These are phyloP conservation scores for Rosa persica DNA, from an alignment of 306 rosid species.

Conservation along the genomic window DNA sequence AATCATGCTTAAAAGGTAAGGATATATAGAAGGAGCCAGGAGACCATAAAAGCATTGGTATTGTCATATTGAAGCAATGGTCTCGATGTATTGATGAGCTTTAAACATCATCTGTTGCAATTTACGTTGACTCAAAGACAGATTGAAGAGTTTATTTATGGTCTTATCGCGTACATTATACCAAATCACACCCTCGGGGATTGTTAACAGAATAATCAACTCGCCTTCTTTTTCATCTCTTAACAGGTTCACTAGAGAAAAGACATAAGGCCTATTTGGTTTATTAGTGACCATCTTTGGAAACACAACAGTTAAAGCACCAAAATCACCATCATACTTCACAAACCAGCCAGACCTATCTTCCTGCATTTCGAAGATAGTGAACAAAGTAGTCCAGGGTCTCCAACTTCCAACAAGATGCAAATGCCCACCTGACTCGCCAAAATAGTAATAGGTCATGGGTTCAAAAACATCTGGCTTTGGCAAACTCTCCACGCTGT, in stretches of 20 bases:
- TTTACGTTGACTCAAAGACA: neutral
- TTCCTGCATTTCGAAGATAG: constrained; percentile 15
- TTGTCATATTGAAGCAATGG: constrained; percentile 28
- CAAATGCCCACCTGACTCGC: constrained; percentile 10
- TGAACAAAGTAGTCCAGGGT: neutral
- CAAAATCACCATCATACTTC: constrained; percentile 17
- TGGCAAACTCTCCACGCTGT: constrained; percentile 20
- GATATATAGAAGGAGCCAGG: neutral
- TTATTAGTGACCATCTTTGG: constrained; percentile 8
- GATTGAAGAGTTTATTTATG: neutral
- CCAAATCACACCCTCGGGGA: constrained; percentile 26
- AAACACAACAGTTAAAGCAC: neutral
- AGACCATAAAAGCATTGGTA: neutral
- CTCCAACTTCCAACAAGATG: constrained; percentile 2
- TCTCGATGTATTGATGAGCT: constrained; percentile 28
- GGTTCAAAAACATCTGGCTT: neutral
- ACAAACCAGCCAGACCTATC: constrained; percentile 26
- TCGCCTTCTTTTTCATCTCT: constrained; percentile 26
- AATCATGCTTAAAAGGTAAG: no score
- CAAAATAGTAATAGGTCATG: constrained; percentile 7
- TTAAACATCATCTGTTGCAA: neutral
- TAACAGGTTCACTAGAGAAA: constrained; percentile 13
- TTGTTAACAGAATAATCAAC: constrained; percentile 18
- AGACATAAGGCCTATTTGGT: neutral
- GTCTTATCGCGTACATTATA: constrained; percentile 20